Base-by-base conservation (phyloP, 2,329 filamentous ascomycete species). In the Verticillium tricorpus region DNA sequence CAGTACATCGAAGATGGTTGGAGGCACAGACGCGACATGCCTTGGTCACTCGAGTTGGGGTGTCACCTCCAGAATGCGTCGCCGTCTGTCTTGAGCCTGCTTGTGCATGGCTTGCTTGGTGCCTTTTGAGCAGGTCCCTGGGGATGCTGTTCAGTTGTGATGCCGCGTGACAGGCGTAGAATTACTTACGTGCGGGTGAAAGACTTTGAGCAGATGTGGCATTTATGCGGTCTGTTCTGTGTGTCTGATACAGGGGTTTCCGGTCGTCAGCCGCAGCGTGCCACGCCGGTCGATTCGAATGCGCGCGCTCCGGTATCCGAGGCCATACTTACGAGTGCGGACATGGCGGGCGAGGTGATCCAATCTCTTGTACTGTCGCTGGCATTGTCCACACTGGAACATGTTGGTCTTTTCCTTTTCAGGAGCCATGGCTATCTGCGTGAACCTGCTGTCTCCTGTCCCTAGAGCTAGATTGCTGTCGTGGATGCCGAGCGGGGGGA, bases 341-440 rank as follows among this genome's bases (percentile, higher is more conserved):
- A 74, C 67, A 64, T 74, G 72, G 32, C 72, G 71, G 12, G 69
- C 67, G 9, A 74, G 66, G 64, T 74, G 72, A 56, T 74, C 72
- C 52, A 70, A 58, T 5, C 72, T 67, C 50, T 66, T 71, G 56
- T 71, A 74, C 7, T 65, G 64, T 37, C 65, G 67, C 28, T 71
- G 66, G 37, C 70, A 71, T 3, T 63, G 66, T 17, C 67, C 70
- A 31, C 70, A 72, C 40, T 72, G 70, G 62, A 70, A 71, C 31
- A 58, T 50, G 57, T 50, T 58, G 8, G 37, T 58, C 57, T n/a
- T 28, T 25, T 12, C 15, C 15, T 25, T 22, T 4, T 31, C 37
- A 39, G 57, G 45, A n/a, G 45, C 17, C 45, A n/a, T 50, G n/a
- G 3, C 14, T 3, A 35, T 2, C 9, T 3, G 9, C 9, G 9